phyloP scores from a whole-genome alignment of 225 moss, liverwort and hornwort species.

The Pseudisothecium myosuroides region DNA sequence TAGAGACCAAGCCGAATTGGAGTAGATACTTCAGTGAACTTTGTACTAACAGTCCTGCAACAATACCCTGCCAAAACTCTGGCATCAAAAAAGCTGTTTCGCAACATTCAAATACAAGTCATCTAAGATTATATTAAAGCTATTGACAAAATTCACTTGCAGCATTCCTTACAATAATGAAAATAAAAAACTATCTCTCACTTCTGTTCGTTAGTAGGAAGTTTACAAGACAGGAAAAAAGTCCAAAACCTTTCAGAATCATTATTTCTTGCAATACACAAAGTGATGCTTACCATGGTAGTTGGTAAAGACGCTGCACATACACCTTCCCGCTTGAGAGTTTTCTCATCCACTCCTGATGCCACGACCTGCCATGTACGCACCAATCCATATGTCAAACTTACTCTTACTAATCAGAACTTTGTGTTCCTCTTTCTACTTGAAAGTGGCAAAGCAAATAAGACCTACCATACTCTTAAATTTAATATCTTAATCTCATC shows the following conservation, averaged over 20 bases:
- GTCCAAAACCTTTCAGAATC: background rate
- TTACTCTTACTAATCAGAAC: background rate
- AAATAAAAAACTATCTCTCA: background rate
- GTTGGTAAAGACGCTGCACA: conserved; percentile 98
- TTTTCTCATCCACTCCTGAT: conserved; percentile 94
- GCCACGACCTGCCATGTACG: conserved; percentile 67
- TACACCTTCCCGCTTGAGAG: conserved; percentile 93
- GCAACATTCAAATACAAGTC: background rate
- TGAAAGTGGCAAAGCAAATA: background rate
- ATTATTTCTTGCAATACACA: background rate
- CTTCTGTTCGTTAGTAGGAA: background rate
- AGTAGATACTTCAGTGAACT: conserved; percentile 83
- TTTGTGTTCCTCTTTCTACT: background rate
- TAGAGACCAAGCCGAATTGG: conserved; percentile 71
- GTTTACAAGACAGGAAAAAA: background rate
- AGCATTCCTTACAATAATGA: background rate
- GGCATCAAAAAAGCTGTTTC: conserved; percentile 5
- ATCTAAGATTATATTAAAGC: background rate
- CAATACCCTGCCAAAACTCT: conserved; percentile 60
- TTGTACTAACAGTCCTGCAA: conserved; percentile 89
- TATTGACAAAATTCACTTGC: background rate
- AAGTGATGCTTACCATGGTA: conserved; percentile 60
- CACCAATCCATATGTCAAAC: background rate
- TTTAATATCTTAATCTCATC: background rate
- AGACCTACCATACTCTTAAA: background rate